Percentiles rank a stretch among this genome's conserved stretches.
phyloP scores from a whole-genome alignment of 768 basidiomycete genomes.

The Suillus paluster region DNA sequence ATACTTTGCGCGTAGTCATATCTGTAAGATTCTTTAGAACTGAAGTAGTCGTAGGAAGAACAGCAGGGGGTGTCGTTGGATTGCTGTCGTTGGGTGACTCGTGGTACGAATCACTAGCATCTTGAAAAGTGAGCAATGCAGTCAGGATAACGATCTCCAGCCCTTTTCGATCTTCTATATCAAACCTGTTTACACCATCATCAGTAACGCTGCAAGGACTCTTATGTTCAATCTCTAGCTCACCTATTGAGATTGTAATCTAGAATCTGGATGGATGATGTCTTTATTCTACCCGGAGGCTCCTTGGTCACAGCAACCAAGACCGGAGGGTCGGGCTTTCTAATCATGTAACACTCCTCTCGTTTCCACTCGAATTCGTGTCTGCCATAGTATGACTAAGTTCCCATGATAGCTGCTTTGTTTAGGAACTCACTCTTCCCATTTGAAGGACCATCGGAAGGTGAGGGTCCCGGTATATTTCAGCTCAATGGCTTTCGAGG shows the following conservation, averaged over 20 bases:
- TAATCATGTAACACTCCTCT: slow-evolving; percentile 80
- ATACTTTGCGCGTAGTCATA: slow-evolving; percentile 18
- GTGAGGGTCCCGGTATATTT: slow-evolving; percentile 73
- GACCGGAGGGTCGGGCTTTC: slow-evolving; percentile 88
- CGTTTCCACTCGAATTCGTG: slow-evolving; percentile 88
- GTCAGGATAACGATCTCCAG: slow-evolving; percentile 82
- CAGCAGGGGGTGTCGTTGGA: background rate
- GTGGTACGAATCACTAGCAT: slow-evolving; percentile 63
- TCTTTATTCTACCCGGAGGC: slow-evolving; percentile 65
- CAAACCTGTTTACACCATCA: slow-evolving; percentile 56
- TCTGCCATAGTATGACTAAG: slow-evolving; percentile 39
- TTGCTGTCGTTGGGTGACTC: slow-evolving; percentile 31
- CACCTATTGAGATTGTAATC: slow-evolving; percentile 87
- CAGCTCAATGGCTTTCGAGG: slow-evolving; percentile 68
- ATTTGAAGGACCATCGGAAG: slow-evolving; percentile 80
- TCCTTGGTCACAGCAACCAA: slow-evolving; percentile 84
- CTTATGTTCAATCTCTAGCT: slow-evolving; percentile 9
- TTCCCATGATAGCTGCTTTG: background rate
- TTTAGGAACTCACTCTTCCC: slow-evolving; percentile 70
- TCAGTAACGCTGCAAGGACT: background rate
- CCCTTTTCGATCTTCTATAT: slow-evolving; percentile 84
- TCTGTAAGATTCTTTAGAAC: slow-evolving; percentile 8
- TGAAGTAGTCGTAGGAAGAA: background rate
- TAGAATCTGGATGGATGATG: slow-evolving; percentile 71
- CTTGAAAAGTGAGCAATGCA: slow-evolving; percentile 77